Conservation (phyloP, 805 yeast species). For the Danielia reshetovae region DNA sequence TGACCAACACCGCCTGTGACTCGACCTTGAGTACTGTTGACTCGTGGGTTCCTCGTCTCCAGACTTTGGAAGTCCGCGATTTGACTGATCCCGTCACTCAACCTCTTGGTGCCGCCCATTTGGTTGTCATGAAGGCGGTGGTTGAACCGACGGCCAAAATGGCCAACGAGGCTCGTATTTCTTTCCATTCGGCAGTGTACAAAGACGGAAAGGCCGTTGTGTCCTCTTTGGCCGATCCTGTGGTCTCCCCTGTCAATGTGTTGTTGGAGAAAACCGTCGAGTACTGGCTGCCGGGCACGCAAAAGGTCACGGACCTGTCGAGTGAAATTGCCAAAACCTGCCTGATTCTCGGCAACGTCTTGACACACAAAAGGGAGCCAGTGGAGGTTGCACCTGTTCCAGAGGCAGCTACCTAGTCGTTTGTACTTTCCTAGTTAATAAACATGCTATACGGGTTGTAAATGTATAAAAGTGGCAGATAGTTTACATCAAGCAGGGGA, state of each 20-base stretch:
- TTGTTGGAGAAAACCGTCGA: not conserved
- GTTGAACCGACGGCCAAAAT: constrained; percentile 48
- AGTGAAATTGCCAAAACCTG: not conserved
- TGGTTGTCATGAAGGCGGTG: constrained; percentile 23
- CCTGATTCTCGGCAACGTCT: not conserved
- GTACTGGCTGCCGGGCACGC: not conserved
- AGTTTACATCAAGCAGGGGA: constrained; percentile 2
- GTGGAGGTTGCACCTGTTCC: not conserved
- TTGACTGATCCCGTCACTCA: constrained; percentile 45
- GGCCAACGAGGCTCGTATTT: constrained; percentile 32
- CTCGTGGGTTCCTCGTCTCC: constrained; percentile 51
- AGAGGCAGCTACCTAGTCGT: too few relatives aligned
- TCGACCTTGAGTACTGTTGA: constrained; percentile 56
- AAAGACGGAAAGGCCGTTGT: not conserved
- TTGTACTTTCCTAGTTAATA: too few relatives aligned
- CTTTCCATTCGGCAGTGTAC: constrained; percentile 1
- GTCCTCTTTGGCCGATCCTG: not conserved
- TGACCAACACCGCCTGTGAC: constrained; percentile 53
- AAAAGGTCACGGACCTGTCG: not conserved
- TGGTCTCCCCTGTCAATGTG: not conserved
- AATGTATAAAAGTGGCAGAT: constrained; percentile 5
- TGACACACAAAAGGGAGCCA: not conserved
- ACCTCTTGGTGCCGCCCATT: constrained; percentile 49
- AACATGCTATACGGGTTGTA: constrained; percentile 18
- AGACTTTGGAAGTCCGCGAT: constrained; percentile 49